Base-by-base conservation (phyloP, 768 basidiomycete genomes). In the Lactifluus hygrophoroides region DNA sequence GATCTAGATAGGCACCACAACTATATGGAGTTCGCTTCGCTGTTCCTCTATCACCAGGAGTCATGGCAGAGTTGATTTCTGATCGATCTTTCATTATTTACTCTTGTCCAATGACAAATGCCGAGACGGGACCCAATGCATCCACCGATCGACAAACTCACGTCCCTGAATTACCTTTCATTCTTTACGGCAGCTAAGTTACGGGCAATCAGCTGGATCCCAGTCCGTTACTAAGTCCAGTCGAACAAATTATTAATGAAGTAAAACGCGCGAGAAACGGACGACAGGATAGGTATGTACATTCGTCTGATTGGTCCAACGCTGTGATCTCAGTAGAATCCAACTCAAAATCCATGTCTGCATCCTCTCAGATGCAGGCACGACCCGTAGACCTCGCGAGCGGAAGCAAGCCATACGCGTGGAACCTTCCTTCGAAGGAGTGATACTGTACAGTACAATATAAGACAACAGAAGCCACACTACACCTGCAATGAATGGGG, bases 401-500 rank as follows among this genome's bases (percentile, higher is more conserved):
- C 1, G 84, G 82, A 30, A 86, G 72, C 64, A 75, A 87, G 27
- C 81, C 76, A 77, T 81, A 47, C 40, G 14, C 19, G 52, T 30
- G 35, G 49, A 49, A 50, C 14, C 50, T 55, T 51, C 14, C 27
- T 19, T 38, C 32, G 19, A 25, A 14, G 34, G 30, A 28, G 9
- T 21, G 30, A 30, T 32, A 5, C 5, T 32, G 32, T 10, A 32
- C 25, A 28, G 10, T 25, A n/a, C n/a, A n/a, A 19, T 19, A 38
- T 23, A 32, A 35, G 19, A 28, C 13, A 44, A 37, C 19, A 47
- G 27, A 23, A 23, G 13, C 37, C 68, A 35, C 61, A 83, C 88
- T n/a, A n/a, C 75, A 87, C 85, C 69, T 93, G 87, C n/a, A 93
- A 70, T 11, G 82, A 84, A 69, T 83, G 76, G 28, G 90, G 72